Evolutionary conservation across 371 early-diverging fungal genomes (phyloP), one percentile per base, ranked within the genome.

Genomic region (Apophysomyces trapeziformis): DNA sequence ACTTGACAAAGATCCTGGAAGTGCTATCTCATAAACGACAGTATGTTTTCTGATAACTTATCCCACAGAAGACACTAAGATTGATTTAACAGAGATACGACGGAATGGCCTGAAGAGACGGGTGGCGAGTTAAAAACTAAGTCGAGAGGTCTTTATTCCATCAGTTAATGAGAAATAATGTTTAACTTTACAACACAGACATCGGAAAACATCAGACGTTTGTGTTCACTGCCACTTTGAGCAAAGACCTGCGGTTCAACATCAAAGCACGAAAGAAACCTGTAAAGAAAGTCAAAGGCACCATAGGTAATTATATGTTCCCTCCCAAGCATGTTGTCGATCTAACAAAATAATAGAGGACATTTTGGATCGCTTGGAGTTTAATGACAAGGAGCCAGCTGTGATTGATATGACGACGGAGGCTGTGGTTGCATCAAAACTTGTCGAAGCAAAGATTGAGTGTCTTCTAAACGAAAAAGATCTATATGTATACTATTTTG

Each of bases 181-280:
- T 26, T 26, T 26, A 26, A 26, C 32, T 26, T 26, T 26, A 26
- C 32, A 26, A 2, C 32, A 26, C 32, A 60, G 65, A 70, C 37
- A 35, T 60, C 6, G 73, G 70, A n/a, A 46, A 70, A 60, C 90
- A 94, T 43, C 96, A 97, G 69, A 98, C 95, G 0, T 91, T 98
- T 68, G 87, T 99, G 58, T 99, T 96, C 72, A 98, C 98, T 5
- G 99, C 99, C 12, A 99, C 99, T 0, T 68, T 98, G 58, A 80
- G 88, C 58, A 89, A 92, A 57, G 89, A 92, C 64, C 73, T 90
- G 38, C 83, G 86, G 43, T 78, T 86, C 68, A 77, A 85, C 57
- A 72, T 83, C 14, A 80, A 85, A 65, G 67, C 74, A 18, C 74
- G 75, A 43, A 86, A 85, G 63, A 80, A 77, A 63, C 82, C 64